Evolutionary conservation across 441 rosid genomes (phyloP).

Genomic region (Eugenia klotzschiana): DNA sequence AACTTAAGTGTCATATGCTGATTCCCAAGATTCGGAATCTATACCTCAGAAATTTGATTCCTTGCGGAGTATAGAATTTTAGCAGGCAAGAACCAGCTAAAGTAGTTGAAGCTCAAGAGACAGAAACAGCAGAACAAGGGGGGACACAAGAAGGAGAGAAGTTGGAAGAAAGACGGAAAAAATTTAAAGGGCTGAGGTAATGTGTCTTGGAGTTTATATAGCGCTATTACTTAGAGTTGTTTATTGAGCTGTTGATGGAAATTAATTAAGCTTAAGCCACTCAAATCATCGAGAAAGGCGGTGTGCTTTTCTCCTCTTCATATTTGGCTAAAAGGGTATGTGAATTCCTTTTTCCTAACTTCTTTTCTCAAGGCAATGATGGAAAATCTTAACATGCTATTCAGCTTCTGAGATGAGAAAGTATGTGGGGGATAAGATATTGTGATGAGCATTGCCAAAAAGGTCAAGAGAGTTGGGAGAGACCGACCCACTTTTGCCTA

Average conservation of each 20-base stretch:
- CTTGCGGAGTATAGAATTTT: background rate
- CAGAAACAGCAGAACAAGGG: background rate
- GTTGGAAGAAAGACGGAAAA: conserved; percentile 6
- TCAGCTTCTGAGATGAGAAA: background rate
- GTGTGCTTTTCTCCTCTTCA: background rate
- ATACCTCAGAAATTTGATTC: background rate
- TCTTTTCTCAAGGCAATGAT: conserved; percentile 12
- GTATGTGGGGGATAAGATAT: background rate
- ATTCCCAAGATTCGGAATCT: conserved; percentile 1
- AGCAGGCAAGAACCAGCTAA: background rate
- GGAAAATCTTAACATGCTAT: conserved; percentile 13
- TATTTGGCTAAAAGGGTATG: conserved; percentile 4
- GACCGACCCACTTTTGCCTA: conserved; percentile 1
- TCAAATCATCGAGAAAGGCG: background rate
- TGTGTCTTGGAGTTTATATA: conserved; percentile 17
- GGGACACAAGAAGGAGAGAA: conserved; percentile 4
- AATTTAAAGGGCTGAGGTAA: conserved; percentile 3
- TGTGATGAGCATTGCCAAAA: conserved; percentile 1
- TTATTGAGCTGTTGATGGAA: background rate
- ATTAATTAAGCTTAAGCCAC: conserved; percentile 3
- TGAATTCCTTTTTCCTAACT: background rate
- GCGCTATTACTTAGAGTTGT: background rate
- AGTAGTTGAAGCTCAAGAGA: background rate
- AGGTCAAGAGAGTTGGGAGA: background rate
- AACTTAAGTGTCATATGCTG: conserved; percentile 4